These are phyloP conservation scores for Lathyrus oleraceus DNA, from an alignment of 306 rosid genomes.

Conservation along the genomic window DNA sequence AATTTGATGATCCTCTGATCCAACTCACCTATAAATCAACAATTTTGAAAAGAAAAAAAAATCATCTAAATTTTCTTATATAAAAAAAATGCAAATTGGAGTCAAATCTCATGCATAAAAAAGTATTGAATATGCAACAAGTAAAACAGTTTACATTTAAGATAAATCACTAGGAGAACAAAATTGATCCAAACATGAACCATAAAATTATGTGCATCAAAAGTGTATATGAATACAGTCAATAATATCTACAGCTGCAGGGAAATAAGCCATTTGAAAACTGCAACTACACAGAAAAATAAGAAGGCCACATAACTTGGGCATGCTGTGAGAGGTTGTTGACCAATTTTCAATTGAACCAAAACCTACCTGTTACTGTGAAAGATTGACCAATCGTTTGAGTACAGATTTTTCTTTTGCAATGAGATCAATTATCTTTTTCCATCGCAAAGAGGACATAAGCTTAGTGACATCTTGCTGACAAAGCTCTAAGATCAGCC, in stretches of 20 bases:
- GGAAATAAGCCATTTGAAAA: slow-evolving; percentile 12
- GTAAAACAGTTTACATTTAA: slow-evolving; percentile 23
- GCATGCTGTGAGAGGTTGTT: slow-evolving; percentile 30
- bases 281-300: neutral
- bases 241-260: slow-evolving; percentile 22
- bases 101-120: neutral
- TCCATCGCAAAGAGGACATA: slow-evolving; percentile 10
- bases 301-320: neutral
- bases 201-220: slow-evolving; percentile 9
- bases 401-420: slow-evolving; percentile 8
- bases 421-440: slow-evolving; percentile 6
- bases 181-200: slow-evolving; percentile 6
- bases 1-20: no score
- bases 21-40: no score
- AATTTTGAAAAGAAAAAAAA: no score
- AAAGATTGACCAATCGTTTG: slow-evolving; percentile 24
- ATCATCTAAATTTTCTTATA: no score
- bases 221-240: neutral
- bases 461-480: neutral
- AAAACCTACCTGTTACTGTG: slow-evolving; percentile 7
- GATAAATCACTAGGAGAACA: neutral
- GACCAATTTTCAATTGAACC: neutral
- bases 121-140: neutral
- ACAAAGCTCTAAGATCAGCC: slow-evolving; percentile 15
- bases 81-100: neutral